Base-by-base conservation (phyloP, 257 asterid genomes). In the Penstemon eatonii region DNA sequence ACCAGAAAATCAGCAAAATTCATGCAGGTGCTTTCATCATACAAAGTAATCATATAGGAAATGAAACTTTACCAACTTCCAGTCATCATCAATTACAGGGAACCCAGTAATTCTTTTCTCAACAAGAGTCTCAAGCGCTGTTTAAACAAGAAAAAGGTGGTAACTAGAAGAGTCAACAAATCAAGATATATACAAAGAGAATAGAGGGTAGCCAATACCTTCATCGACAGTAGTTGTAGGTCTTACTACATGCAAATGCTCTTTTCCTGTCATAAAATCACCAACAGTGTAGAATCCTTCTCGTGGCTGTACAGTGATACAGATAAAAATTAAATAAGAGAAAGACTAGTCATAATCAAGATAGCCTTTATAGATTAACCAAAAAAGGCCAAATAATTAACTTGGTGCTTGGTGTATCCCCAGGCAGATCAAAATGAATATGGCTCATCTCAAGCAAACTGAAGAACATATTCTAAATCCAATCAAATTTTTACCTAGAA, bases 41-140 rank as follows among this genome's bases (percentile, higher is more conserved):
- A 25, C 33, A 25, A 25, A 25, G 33, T 25, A 25, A 25, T 25
- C 33, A 25, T 25, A 67, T 7, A 67, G 9, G 69, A 61, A 55
- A 63, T 41, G 50, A 46, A 52, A 71, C 54, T 41, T 82, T 92
- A 92, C 98, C 98, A 92, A 76, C 66, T 88, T 92, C 95, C 93
- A 87, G 62, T 90, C 86, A 72, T 86, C 96, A 70, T 92, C 95
- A 69, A 92, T 80, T 77, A 92, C 98, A 13, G 98, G 98, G 74
- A 90, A 89, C 43, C 97, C 98, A 42, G 98, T 88, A 60, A 90
- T 78, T 82, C 97, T 79, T 75, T 90, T 90, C 70, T 86, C 89
- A 60, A 88, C 95, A 73, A 90, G 95, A 73, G 76, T 72, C 77
- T 90, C 90, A 72, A 92, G 73, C 39, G 98, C 98, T 92, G 86